A percentile compares a stretch with the other conserved stretches of the same genome.
Evolutionary conservation across 169 alveolate genomes (phyloP).

Genomic region (Eimeria sp.): DNA sequence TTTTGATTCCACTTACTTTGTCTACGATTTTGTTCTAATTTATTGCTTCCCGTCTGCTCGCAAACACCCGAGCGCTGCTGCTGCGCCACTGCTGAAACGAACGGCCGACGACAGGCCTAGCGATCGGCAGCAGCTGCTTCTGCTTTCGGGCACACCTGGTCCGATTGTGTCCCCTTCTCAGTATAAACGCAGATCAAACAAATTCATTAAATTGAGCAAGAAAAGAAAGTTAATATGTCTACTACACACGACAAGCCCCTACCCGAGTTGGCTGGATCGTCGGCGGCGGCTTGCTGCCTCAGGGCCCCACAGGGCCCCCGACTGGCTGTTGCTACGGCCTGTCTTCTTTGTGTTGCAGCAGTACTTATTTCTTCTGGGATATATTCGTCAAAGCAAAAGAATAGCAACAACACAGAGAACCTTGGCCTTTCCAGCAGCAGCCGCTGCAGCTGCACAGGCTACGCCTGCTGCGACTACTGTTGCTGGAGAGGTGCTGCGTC

Average conservation of each 20-base stretch:
- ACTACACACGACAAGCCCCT: neutral
- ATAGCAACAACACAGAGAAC: neutral
- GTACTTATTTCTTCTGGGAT: too few relatives aligned
- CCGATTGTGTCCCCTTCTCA: too few relatives aligned
- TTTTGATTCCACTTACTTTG: neutral
- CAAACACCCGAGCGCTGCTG: neutral
- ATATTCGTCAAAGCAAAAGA: too few relatives aligned
- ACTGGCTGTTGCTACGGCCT: neutral
- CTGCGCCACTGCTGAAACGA: neutral
- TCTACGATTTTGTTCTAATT: neutral
- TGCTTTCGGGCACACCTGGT: too few relatives aligned
- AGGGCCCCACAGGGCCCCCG: neutral
- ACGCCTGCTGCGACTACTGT: neutral
- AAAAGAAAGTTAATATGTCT: too few relatives aligned
- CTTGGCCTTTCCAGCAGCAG: neutral
- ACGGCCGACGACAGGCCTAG: neutral
- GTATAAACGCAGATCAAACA: too few relatives aligned
- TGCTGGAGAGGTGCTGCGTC: neutral
- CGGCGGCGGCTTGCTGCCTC: neutral
- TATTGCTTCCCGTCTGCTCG: neutral
- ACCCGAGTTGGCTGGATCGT: neutral
- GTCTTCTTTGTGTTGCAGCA: neutral
- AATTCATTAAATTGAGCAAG: too few relatives aligned
- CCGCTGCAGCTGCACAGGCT: neutral
- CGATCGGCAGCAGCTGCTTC: neutral